Conservation (phyloP, 805 yeast genomes). For the Ogataea pignaliae region DNA sequence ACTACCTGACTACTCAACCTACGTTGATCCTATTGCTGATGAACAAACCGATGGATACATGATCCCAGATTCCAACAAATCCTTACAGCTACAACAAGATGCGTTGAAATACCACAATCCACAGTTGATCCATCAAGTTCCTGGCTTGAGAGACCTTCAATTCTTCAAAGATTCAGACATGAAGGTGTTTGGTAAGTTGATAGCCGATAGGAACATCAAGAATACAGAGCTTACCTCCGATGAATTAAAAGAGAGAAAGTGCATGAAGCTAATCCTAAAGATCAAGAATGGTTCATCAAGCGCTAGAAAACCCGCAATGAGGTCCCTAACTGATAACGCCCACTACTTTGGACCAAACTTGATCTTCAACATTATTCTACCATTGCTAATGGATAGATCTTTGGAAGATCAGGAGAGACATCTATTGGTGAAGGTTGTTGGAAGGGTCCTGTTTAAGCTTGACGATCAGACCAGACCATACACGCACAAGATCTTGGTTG, state of each 20-base stretch:
- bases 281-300: constrained; percentile 76
- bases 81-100: constrained; percentile 13
- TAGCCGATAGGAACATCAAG: constrained; percentile 29
- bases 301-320: constrained; percentile 63
- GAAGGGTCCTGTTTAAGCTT: constrained; percentile 60
- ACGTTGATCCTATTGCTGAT: constrained; percentile 17
- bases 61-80: constrained; percentile 46
- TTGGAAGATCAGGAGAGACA: constrained; percentile 83
- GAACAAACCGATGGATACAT: constrained; percentile 35
- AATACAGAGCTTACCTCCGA: constrained; percentile 38
- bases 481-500: constrained; percentile 66
- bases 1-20: constrained; percentile 33
- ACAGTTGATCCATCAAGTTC: constrained; percentile 47
- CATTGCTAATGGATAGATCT: constrained; percentile 65
- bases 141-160: constrained; percentile 62
- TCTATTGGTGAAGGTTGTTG: constrained; percentile 69
- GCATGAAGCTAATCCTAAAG: constrained; percentile 59
- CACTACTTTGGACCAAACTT: constrained; percentile 62
- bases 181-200: constrained; percentile 62
- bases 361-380: constrained; percentile 67
- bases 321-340: constrained; percentile 62
- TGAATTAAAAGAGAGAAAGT: constrained; percentile 55
- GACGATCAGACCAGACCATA: constrained; percentile 67
- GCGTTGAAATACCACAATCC: constrained; percentile 31
- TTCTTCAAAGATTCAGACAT: constrained; percentile 69